Conservation (phyloP, 352 stramenopile genomes). For the Globisporangium canariense region DNA sequence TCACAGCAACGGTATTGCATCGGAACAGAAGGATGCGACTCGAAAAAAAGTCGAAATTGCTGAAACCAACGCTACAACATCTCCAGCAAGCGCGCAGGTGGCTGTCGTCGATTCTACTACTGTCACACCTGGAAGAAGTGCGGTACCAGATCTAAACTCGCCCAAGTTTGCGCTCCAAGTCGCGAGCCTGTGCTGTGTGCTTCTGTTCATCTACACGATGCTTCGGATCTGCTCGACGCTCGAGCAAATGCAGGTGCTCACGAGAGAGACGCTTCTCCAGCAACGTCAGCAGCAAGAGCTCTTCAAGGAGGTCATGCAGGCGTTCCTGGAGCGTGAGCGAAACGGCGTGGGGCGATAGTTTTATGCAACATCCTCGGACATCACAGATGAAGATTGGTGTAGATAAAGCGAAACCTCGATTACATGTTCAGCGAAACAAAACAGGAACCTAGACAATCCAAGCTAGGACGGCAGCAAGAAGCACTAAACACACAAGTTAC, state of each 20-base stretch:
- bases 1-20: background rate
- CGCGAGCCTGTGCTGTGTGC: constrained; percentile 41
- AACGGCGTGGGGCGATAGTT: background rate
- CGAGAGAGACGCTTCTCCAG: constrained; percentile 49
- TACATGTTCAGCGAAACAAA: constrained; percentile 8
- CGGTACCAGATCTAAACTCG: background rate
- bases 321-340: constrained; percentile 22
- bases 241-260: constrained; percentile 59
- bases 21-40: background rate
- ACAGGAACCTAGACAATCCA: background rate
- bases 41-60: background rate
- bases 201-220: constrained; percentile 75
- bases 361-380: too few relatives aligned
- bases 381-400: background rate
- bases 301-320: constrained; percentile 52
- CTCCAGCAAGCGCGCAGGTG: background rate
- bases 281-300: constrained; percentile 66
- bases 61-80: background rate
- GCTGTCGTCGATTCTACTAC: background rate
- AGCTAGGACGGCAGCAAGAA: background rate
- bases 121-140: background rate
- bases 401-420: background rate
- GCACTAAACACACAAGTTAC: background rate
- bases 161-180: constrained; percentile 33
- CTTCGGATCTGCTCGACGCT: constrained; percentile 50